Conservation (phyloP, 2,329 filamentous ascomycete genomes). For the Ascomycota sp. region DNA sequence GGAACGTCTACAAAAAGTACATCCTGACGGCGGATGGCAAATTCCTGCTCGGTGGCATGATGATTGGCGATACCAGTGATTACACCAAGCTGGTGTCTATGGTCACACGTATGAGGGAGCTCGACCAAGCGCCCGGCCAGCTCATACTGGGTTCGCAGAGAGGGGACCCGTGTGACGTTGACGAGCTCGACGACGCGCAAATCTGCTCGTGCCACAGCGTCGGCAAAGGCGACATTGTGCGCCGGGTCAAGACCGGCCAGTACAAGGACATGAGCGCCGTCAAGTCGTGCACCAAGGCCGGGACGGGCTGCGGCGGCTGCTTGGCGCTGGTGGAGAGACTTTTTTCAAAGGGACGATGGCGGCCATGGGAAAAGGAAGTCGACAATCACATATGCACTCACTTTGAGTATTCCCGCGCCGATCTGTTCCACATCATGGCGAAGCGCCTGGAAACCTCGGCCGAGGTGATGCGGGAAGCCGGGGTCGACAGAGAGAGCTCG, state of each 20-base stretch:
- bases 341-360: slow-evolving; percentile 78
- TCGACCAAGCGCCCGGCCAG: slow-evolving; percentile 61
- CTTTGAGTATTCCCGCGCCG: slow-evolving; percentile 64
- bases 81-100: slow-evolving; percentile 78
- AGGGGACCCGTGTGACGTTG: slow-evolving; percentile 37
- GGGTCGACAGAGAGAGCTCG: slow-evolving; percentile 48
- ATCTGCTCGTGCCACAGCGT: slow-evolving; percentile 92
- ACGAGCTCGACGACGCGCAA: slow-evolving; percentile 67
- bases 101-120: slow-evolving; percentile 62
- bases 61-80: slow-evolving; percentile 84
- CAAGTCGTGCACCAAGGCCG: slow-evolving; percentile 80
- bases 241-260: slow-evolving; percentile 51
- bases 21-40: slow-evolving; percentile 79
- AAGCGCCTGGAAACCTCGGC: slow-evolving; percentile 54
- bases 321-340: slow-evolving; percentile 76
- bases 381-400: slow-evolving; percentile 74
- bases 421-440: slow-evolving; percentile 79
- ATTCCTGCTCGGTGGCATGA: slow-evolving; percentile 85
- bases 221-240: slow-evolving; percentile 60
- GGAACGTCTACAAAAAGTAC: slow-evolving; percentile 83
- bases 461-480: slow-evolving; percentile 60
- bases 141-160: slow-evolving; percentile 65
- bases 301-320: slow-evolving; percentile 77
- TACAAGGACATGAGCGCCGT: slow-evolving; percentile 69
- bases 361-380: slow-evolving; percentile 64